Evolutionary conservation across 2,329 filamentous ascomycete genomes (phyloP).

Genomic region (Nannizziopsis arthrosporioides): DNA sequence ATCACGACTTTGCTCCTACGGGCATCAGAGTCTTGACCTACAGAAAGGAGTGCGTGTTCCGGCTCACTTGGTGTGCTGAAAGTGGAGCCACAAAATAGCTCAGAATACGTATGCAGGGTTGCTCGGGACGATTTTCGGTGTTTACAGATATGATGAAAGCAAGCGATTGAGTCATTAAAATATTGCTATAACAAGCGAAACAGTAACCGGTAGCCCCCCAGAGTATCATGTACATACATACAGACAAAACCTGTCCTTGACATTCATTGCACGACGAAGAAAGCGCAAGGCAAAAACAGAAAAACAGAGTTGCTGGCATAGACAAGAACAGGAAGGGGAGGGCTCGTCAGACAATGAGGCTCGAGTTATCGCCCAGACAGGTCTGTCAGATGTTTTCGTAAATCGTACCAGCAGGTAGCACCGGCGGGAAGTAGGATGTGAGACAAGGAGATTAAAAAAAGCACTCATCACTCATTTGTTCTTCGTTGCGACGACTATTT

Average conservation of each 20-base stretch:
- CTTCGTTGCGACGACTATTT: slow-evolving; percentile 13
- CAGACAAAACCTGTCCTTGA: background rate
- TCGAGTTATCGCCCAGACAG: background rate
- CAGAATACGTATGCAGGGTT: no score
- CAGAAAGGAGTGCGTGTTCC: no score
- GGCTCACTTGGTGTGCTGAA: no score
- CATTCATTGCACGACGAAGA: slow-evolving; percentile 5
- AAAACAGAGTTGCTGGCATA: slow-evolving; percentile 9
- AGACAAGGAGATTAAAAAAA: background rate
- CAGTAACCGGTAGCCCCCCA: slow-evolving; percentile 10
- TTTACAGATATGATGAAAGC: background rate
- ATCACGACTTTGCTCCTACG: no score
- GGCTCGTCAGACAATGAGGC: background rate
- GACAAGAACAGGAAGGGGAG: background rate
- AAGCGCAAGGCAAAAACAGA: background rate
- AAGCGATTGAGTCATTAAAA: slow-evolving; percentile 8
- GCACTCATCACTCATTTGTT: slow-evolving; percentile 10
- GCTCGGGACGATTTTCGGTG: no score
- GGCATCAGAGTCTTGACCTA: no score
- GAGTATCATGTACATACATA: slow-evolving; percentile 32
- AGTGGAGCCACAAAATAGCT: no score
- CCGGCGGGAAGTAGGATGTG: background rate
- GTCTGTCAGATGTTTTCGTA: background rate
- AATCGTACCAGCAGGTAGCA: slow-evolving; percentile 1
- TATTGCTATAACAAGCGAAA: slow-evolving; percentile 16